Conservation (phyloP, 257 asterid genomes). For the Fraxinus excelsior region DNA sequence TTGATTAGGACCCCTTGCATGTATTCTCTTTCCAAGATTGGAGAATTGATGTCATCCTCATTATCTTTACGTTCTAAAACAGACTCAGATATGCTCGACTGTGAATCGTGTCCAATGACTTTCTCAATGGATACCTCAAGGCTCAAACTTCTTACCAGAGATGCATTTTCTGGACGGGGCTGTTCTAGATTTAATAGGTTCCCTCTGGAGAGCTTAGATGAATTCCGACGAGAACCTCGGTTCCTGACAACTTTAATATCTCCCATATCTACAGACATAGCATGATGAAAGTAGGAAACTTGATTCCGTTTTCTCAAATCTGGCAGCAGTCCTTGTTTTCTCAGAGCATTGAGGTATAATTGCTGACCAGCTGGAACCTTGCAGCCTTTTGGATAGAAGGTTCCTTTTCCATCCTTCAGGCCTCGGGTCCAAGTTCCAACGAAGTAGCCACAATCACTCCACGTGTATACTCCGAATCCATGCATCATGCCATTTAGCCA, state of each 20-base stretch:
- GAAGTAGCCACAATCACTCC: conserved; percentile 82
- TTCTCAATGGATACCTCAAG: conserved; percentile 91
- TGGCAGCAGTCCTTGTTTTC: conserved; percentile 86
- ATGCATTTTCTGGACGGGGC: conserved; percentile 49
- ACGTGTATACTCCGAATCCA: conserved; percentile 84
- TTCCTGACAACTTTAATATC: conserved; percentile 47
- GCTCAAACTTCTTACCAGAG: conserved; percentile 88
- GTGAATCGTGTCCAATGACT: conserved; percentile 58
- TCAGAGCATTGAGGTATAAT: conserved; percentile 72
- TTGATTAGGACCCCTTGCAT: conserved; percentile 96
- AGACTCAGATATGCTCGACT: conserved; percentile 50
- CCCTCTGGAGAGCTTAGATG: conserved; percentile 55
- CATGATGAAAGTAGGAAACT: conserved; percentile 68
- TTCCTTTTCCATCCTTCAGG: conserved; percentile 90
- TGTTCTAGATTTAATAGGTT: conserved; percentile 57
- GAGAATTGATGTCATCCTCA: conserved; percentile 54
- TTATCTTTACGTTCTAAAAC: conserved; percentile 43
- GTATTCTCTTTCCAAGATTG: conserved; percentile 90
- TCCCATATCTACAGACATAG: conserved; percentile 56
- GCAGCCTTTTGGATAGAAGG: conserved; percentile 82
- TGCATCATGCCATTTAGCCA: conserved; percentile 89
- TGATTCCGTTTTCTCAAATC: conserved; percentile 71
- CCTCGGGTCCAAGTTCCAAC: conserved; percentile 94
- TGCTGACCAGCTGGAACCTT: conserved; percentile 68
- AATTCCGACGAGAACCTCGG: conserved; percentile 41